phyloP scores from a whole-genome alignment of 495 filamentous ascomycete genomes.

The Corynascus novoguineensis region DNA sequence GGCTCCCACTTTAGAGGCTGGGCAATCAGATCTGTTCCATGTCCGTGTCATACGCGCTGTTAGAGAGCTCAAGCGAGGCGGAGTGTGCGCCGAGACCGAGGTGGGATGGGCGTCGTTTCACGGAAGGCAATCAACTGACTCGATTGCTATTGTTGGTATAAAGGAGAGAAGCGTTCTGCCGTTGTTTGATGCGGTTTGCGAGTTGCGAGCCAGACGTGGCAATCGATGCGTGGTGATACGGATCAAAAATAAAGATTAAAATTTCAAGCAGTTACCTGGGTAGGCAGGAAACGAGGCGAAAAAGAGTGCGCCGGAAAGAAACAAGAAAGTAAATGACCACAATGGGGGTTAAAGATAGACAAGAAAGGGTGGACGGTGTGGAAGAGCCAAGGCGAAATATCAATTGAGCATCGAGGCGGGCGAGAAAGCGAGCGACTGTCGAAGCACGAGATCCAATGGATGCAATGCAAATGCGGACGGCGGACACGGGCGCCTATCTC shows the following conservation, averaged over 20 bases:
- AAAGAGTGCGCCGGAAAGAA: conserved; percentile 15
- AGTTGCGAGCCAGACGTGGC: not conserved
- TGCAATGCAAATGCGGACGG: conserved; percentile 3
- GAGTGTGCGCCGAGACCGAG: conserved; percentile 5
- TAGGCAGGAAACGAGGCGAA: not conserved
- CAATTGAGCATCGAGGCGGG: conserved; percentile 14
- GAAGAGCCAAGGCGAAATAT: conserved; percentile 12
- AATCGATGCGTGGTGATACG: conserved; percentile 9
- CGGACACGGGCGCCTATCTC: conserved; percentile 15
- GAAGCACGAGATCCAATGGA: conserved; percentile 12
- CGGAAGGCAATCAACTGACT: not conserved
- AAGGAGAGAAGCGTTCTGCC: not conserved
- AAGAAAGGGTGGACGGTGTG: conserved; percentile 10
- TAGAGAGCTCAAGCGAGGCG: conserved; percentile 4
- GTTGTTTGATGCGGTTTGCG: not conserved
- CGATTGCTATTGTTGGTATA: not conserved
- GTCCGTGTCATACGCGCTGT: conserved; percentile 28
- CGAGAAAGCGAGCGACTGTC: conserved; percentile 13
- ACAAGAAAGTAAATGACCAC: not conserved
- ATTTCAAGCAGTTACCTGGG: conserved; percentile 4
- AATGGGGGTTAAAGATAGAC: conserved; percentile 6
- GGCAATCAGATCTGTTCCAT: conserved; percentile 32
- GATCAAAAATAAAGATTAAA: conserved; percentile 11
- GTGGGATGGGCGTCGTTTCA: not conserved
- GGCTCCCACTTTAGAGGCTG: conserved; percentile 23